These are phyloP conservation scores for Hypericum androsaemum DNA, from an alignment of 345 rosid species.

Conservation along the genomic window DNA sequence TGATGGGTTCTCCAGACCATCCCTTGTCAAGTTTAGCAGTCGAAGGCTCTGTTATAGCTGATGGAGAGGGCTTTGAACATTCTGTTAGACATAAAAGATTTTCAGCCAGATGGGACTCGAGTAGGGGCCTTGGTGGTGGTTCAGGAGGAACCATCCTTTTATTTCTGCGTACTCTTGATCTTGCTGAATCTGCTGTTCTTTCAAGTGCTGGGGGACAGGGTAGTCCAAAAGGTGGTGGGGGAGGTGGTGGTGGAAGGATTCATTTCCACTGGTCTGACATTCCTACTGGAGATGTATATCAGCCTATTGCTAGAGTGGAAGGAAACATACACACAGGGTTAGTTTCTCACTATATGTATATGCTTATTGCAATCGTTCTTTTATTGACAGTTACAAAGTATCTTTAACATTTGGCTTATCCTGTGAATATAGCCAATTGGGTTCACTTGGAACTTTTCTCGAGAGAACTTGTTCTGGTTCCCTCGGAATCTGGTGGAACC, in stretches of 20 bases:
- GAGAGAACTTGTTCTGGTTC: no score
- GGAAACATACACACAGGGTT: constrained; percentile 68
- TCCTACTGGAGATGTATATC: constrained; percentile 96
- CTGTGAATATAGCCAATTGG: not conserved
- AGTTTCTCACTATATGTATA: constrained; percentile 2
- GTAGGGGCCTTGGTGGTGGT: constrained; percentile 78
- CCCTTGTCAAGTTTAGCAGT: constrained; percentile 74
- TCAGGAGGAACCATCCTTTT: constrained; percentile 90
- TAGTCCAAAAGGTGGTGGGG: constrained; percentile 70
- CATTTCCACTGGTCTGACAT: constrained; percentile 98
- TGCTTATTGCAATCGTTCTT: not conserved
- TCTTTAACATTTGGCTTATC: not conserved
- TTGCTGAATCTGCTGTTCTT: constrained; percentile 59
- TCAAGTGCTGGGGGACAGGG: constrained; percentile 90
- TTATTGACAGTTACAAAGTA: not conserved
- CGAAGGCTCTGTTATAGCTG: constrained; percentile 69
- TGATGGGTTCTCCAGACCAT: constrained; percentile 91
- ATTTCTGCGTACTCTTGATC: constrained; percentile 52
- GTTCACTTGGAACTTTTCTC: not conserved
- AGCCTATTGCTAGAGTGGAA: constrained; percentile 83
- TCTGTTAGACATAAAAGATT: constrained; percentile 18
- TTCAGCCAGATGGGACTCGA: constrained; percentile 19
- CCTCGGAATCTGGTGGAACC: no score
- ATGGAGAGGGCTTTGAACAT: constrained; percentile 64
- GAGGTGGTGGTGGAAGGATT: constrained; percentile 99